Evolutionary conservation across 164 flowering plant genomes (phyloP).

Genomic region (Liquidambar formosana): DNA sequence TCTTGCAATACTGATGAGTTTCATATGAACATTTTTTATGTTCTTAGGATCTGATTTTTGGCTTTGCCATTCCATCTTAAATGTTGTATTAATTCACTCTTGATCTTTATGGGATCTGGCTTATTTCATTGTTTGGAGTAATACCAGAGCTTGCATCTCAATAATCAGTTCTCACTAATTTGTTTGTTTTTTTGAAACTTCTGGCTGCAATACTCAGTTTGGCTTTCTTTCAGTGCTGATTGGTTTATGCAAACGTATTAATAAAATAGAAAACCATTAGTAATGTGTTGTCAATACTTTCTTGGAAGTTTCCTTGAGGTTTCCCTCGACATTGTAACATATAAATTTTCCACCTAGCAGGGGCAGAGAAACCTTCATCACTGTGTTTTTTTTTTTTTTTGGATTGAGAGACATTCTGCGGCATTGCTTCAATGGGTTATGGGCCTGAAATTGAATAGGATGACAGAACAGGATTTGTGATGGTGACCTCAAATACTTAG

Average conservation of each 20-base stretch:
- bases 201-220: neutral
- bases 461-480: no score
- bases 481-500: no score
- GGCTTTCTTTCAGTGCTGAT: neutral
- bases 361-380: no score
- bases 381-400: no score
- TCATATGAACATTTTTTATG: neutral
- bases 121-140: neutral
- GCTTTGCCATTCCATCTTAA: neutral
- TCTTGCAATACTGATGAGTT: conserved; percentile 18
- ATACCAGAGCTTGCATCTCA: neutral
- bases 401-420: no score
- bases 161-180: neutral
- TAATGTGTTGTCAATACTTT: neutral
- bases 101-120: neutral
- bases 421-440: no score
- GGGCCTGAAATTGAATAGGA: no score
- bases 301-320: no score
- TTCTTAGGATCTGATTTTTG: conserved; percentile 3
- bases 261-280: neutral
- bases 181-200: neutral
- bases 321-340: no score
- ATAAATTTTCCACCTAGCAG: no score
- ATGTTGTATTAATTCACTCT: neutral
- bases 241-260: neutral